A percentile compares a stretch with the other conserved stretches of the same genome.
phyloP scores from a whole-genome alignment of 306 rosid species.

The Arachis stenosperma region DNA sequence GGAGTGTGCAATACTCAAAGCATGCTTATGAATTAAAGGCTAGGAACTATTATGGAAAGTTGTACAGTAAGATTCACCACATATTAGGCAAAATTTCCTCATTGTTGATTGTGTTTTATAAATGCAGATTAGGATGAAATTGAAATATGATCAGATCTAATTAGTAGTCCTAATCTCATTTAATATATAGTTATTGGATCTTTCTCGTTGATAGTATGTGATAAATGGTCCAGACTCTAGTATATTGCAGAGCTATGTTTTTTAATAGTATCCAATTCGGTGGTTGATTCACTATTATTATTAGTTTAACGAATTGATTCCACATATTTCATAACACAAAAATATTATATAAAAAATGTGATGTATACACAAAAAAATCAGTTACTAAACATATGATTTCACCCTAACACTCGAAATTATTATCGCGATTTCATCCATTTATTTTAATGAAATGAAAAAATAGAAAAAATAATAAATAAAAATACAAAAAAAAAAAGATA shows the following conservation, averaged over 20 bases:
- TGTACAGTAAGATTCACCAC: background rate
- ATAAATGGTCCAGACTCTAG: constrained; percentile 25
- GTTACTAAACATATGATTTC: too few relatives aligned
- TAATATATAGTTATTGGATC: background rate
- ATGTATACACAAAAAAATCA: too few relatives aligned
- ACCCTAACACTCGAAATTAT: too few relatives aligned
- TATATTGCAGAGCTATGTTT: background rate
- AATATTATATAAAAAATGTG: too few relatives aligned
- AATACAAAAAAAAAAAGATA: too few relatives aligned
- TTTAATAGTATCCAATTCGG: constrained; percentile 10
- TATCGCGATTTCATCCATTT: too few relatives aligned
- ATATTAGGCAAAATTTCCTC: too few relatives aligned
- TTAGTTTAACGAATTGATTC: constrained; percentile 22
- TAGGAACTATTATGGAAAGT: background rate
- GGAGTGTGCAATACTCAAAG: constrained; percentile 19
- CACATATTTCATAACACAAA: too few relatives aligned
- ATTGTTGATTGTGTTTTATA: too few relatives aligned
- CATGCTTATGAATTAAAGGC: constrained; percentile 3
- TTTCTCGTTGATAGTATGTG: background rate
- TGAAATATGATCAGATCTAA: background rate
- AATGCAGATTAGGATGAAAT: background rate
- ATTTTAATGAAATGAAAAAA: too few relatives aligned
- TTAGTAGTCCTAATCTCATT: constrained; percentile 17
- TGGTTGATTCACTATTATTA: constrained; percentile 38
- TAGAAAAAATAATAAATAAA: too few relatives aligned